A percentile compares a stretch with the other conserved stretches of the same genome.
phyloP scores from a whole-genome alignment of 2,329 filamentous ascomycete species.

The Stachybotrys chartarum region DNA sequence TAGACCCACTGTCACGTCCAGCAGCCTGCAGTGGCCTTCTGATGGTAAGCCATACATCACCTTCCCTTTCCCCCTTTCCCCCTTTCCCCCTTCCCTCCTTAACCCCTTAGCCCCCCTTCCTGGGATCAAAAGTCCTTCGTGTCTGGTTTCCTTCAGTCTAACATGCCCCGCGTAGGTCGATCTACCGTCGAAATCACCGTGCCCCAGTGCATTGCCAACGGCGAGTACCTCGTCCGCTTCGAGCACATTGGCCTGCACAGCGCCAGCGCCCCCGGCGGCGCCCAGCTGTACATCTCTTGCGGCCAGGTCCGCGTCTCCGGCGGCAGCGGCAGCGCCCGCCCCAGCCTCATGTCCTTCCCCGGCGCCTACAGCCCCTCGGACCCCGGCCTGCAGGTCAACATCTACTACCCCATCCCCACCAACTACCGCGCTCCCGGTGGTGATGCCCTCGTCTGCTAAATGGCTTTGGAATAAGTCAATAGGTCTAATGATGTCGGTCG shows the following conservation, averaged over 20 bases:
- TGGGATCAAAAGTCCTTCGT: neutral
- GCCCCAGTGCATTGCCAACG: constrained; percentile 35
- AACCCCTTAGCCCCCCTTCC: neutral
- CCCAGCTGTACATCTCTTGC: constrained; percentile 38
- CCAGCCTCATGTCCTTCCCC: constrained; percentile 31
- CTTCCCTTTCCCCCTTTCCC: neutral
- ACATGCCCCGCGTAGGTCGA: constrained; percentile 12
- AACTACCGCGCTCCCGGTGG: constrained; percentile 21
- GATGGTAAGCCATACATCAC: constrained; percentile 14
- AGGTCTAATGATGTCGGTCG: neutral
- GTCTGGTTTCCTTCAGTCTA: neutral
- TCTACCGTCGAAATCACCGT: constrained; percentile 30
- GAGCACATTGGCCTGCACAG: constrained; percentile 42
- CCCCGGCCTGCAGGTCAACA: constrained; percentile 34
- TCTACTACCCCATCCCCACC: constrained; percentile 33
- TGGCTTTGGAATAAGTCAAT: neutral
- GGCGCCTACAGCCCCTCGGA: constrained; percentile 32
- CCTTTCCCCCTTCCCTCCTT: neutral
- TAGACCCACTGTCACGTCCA: constrained; percentile 25
- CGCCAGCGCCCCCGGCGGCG: constrained; percentile 30
- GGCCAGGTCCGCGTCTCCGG: constrained; percentile 34
- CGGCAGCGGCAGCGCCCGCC: constrained; percentile 28
- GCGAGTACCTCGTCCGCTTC: constrained; percentile 40
- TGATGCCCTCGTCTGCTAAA: constrained; percentile 8
- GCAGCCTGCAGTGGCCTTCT: constrained; percentile 32